phyloP scores from a whole-genome alignment of 148 eudicot genomes.

The Tetragonia tetragonoides region DNA sequence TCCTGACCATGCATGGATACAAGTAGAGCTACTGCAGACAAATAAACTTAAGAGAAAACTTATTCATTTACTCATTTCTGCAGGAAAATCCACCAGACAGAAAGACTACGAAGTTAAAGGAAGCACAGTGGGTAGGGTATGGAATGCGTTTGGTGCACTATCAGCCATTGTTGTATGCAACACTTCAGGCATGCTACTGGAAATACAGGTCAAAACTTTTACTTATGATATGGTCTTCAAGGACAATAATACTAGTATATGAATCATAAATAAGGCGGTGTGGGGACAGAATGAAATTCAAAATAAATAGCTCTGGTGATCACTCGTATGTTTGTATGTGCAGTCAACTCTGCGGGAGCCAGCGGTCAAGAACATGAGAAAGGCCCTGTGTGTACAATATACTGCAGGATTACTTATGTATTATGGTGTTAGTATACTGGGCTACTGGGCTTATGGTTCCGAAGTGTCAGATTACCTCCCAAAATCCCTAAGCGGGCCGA shows the following conservation, averaged over 20 bases:
- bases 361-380: conserved; percentile 56
- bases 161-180: conserved; percentile 62
- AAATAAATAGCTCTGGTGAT: not conserved
- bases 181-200: conserved; percentile 52
- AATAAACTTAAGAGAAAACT: not conserved
- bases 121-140: conserved; percentile 39
- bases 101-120: conserved; percentile 49
- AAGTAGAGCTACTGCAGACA: no score
- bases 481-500: conserved; percentile 45
- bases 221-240: not conserved
- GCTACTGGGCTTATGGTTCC: conserved; percentile 70
- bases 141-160: conserved; percentile 49
- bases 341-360: conserved; percentile 63
- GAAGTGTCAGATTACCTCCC: conserved; percentile 57
- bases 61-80: conserved; percentile 4
- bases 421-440: conserved; percentile 54
- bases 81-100: conserved; percentile 40
- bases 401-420: conserved; percentile 44
- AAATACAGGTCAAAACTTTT: conserved; percentile 47
- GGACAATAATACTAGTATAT: not conserved
- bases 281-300: not conserved
- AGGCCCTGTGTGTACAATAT: conserved; percentile 46
- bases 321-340: not conserved
- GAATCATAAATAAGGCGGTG: not conserved
- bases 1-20: no score